Percentiles rank a stretch among this genome's conserved stretches.
Conservation (phyloP, 208 protist genomes). For the Crithidia brevicula region DNA sequence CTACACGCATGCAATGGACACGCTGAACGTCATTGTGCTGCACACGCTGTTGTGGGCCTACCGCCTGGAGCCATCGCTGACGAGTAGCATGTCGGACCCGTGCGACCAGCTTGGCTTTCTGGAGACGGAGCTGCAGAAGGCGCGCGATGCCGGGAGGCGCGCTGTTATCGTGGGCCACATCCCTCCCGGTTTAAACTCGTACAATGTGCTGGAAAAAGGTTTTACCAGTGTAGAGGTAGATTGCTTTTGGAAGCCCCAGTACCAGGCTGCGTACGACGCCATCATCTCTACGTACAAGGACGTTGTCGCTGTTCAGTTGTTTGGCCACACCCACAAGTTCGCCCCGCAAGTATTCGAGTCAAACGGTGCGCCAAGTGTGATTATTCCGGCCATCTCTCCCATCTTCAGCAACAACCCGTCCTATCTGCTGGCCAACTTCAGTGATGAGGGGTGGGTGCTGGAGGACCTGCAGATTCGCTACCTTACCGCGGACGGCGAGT, state of each 20-base stretch:
- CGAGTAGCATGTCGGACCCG: slow-evolving; percentile 50
- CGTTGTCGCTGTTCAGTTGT: slow-evolving; percentile 61
- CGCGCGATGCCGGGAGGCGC: slow-evolving; percentile 39
- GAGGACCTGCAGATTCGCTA: slow-evolving; percentile 56
- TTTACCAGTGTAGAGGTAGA: slow-evolving; percentile 38
- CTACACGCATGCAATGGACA: slow-evolving; percentile 39
- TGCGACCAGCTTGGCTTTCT: slow-evolving; percentile 80
- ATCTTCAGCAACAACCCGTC: slow-evolving; percentile 69
- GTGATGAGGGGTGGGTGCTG: slow-evolving; percentile 33
- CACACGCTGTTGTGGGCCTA: slow-evolving; percentile 78
- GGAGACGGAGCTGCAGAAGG: slow-evolving; percentile 37
- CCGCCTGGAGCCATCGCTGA: slow-evolving; percentile 40
- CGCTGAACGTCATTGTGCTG: slow-evolving; percentile 65
- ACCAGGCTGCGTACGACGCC: slow-evolving; percentile 46
- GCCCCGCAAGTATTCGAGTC: slow-evolving; percentile 34
- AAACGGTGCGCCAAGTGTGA: slow-evolving; percentile 33
- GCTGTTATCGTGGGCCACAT: slow-evolving; percentile 85
- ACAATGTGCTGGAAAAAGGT: slow-evolving; percentile 15
- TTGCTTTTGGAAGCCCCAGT: slow-evolving; percentile 76
- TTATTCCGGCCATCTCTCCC: slow-evolving; percentile 71
- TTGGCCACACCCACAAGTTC: slow-evolving; percentile 81
- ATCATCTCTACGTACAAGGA: slow-evolving; percentile 57
- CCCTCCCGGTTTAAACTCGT: slow-evolving; percentile 46
- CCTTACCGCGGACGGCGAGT: slow-evolving; percentile 34
- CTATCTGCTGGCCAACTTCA: slow-evolving; percentile 66